Conservation (phyloP, 2,329 filamentous ascomycete genomes). For the Fusarium zealandicum region DNA sequence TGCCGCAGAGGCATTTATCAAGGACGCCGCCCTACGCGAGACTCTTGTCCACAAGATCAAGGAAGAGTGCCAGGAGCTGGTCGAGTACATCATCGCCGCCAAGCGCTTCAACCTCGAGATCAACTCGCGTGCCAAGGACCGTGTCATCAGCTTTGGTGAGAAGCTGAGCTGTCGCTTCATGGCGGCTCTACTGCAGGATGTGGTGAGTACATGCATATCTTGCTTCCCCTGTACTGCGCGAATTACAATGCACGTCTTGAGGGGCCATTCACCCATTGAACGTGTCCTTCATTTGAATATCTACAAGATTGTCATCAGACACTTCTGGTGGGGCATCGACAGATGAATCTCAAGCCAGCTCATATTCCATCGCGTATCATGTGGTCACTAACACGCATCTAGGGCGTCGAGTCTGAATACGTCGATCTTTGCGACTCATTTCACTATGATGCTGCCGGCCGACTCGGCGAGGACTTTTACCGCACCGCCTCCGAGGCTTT, state of each 20-base stretch:
- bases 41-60: constrained; percentile 72
- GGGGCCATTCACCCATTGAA: neutral
- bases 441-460: constrained; percentile 66
- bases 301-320: neutral
- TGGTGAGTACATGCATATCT: constrained; percentile 50
- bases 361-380: too few species aligned
- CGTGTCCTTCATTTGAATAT: too few species aligned
- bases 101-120: constrained; percentile 76
- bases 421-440: constrained; percentile 87
- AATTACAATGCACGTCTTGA: constrained; percentile 1
- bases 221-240: constrained; percentile 4
- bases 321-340: too few species aligned
- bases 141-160: constrained; percentile 93
- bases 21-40: constrained; percentile 62
- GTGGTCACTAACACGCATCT: constrained; percentile 37
- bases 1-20: constrained; percentile 71
- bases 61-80: constrained; percentile 79
- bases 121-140: constrained; percentile 79
- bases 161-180: constrained; percentile 95
- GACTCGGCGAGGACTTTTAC: constrained; percentile 75
- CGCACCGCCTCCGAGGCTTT: constrained; percentile 67
- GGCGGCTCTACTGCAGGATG: constrained; percentile 81
- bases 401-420: constrained; percentile 85
- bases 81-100: constrained; percentile 73
- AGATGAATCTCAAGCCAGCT: too few species aligned